Evolutionary conservation across 148 eudicot species (phyloP), one percentile per base, ranked within the genome.

Genomic region (Silene uniflora): DNA sequence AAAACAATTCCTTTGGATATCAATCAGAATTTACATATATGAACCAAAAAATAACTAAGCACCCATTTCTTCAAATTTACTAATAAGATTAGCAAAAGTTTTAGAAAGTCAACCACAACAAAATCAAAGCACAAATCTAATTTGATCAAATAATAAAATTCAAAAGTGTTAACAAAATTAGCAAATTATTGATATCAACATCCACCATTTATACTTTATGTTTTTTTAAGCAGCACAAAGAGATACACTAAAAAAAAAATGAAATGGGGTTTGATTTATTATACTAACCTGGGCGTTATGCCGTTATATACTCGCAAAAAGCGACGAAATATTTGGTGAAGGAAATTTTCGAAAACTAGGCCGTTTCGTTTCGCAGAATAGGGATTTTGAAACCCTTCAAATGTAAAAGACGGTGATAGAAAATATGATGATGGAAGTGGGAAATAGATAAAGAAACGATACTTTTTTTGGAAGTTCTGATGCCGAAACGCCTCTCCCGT

Each of bases 341-440:
- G 5, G 5, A 3, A 32, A 32, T 1, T 1, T 32, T 32, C 35
- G 35, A 79, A 79, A 79, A 78, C 10, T 79, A 6, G 29, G 77
- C 83, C 35, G 35, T 32, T 32, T 3, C 35, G 35, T 72, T 62
- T 71, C 35, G 71, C 6, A 24, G 16, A 69, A 69, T 24, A 24
- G 0, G 73, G 25, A 68, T 72, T 69, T 18, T 71, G 82, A 80
- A 80, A 80, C 79, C 78, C 80, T 73, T 67, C 17, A 60, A 16
- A 22, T 59, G 14, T 60, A 72, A 63, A 77, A 63, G 74, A 74
- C 62, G 74, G 42, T 25, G 3, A 24, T 17, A 29, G 32, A 29
- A 29, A 29, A 1, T 29, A 32, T 32, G 35, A 32, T 32, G 5
- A 32, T 2, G 35, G 35, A 32, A 32, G 35, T 3, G 35, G 29